These are phyloP conservation scores for Kwoniella newhampshirensis DNA, from an alignment of 768 basidiomycete species.

Conservation along the genomic window DNA sequence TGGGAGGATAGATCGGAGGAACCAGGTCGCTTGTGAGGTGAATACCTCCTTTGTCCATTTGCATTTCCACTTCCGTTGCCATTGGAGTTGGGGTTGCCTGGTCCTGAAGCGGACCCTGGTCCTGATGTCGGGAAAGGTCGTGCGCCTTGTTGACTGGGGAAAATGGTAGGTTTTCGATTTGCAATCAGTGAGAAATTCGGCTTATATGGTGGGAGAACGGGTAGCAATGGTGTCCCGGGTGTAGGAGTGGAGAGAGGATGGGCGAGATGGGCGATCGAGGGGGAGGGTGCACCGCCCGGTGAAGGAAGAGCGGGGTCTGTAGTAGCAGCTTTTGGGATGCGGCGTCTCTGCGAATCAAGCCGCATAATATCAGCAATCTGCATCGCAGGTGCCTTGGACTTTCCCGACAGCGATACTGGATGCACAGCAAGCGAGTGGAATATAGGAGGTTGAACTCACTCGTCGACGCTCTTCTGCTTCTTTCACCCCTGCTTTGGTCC, in stretches of 20 bases:
- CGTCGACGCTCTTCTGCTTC: conserved; percentile 37
- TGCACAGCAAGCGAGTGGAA: neutral
- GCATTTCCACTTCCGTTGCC: neutral
- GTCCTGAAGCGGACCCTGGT: neutral
- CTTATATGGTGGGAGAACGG: conserved; percentile 19
- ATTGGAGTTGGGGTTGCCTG: no score
- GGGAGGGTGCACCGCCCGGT: conserved; percentile 1
- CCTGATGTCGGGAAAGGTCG: neutral
- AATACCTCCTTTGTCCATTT: conserved; percentile 3
- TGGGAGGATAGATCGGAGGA: conserved; percentile 9
- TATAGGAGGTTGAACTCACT: conserved; percentile 15
- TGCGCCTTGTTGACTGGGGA: neutral
- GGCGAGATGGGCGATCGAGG: conserved; percentile 4
- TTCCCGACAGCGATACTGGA: neutral
- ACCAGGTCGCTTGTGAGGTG: conserved; percentile 14
- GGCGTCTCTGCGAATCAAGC: conserved; percentile 13
- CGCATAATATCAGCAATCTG: no score
- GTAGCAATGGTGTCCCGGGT: conserved; percentile 30
- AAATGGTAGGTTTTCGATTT: neutral
- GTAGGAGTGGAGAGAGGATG: conserved; percentile 4
- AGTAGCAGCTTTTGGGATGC: conserved; percentile 2
- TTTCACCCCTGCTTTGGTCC: conserved; percentile 34
- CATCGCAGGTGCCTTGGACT: no score
- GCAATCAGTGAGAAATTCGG: conserved; percentile 10
- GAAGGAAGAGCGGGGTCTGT: neutral